Percentiles rank a stretch among this genome's conserved stretches.
phyloP scores from a whole-genome alignment of 768 basidiomycete genomes.

The Leccinum variicolor region DNA sequence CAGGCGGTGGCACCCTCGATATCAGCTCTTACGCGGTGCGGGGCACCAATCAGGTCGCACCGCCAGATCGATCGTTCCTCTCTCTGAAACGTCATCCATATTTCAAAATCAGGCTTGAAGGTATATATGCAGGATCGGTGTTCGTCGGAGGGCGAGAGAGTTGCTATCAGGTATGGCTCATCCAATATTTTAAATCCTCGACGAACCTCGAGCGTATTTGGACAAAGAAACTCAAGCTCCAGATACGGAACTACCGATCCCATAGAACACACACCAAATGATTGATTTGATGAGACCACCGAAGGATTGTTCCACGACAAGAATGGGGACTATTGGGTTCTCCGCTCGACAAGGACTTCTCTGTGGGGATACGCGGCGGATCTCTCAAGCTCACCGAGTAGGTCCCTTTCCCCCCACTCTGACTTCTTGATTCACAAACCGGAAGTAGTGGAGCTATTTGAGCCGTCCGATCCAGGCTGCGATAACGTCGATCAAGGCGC shows the following conservation, averaged over 20 bases:
- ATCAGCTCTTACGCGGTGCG: slow-evolving; percentile 79
- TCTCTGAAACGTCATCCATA: not conserved
- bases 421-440: slow-evolving; percentile 2
- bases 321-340: slow-evolving; percentile 69
- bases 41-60: slow-evolving; percentile 68
- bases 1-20: slow-evolving; percentile 82
- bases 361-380: slow-evolving; percentile 69
- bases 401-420: slow-evolving; percentile 23
- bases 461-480: slow-evolving; percentile 75
- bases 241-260: slow-evolving; percentile 70
- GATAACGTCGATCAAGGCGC: slow-evolving; percentile 61
- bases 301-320: slow-evolving; percentile 74
- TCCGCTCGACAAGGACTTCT: slow-evolving; percentile 68
- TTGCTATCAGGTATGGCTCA: slow-evolving; percentile 59
- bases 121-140: slow-evolving; percentile 79
- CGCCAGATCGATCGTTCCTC: slow-evolving; percentile 66
- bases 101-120: slow-evolving; percentile 33
- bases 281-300: slow-evolving; percentile 80
- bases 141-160: slow-evolving; percentile 73
- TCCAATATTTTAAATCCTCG: not conserved
- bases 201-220: slow-evolving; percentile 4
- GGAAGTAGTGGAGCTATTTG: slow-evolving; percentile 70
- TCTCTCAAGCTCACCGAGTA: slow-evolving; percentile 72
- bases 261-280: slow-evolving; percentile 72
- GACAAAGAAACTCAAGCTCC: slow-evolving; percentile 69